Percentiles rank a stretch among this genome's conserved stretches.
phyloP scores from a whole-genome alignment of 495 filamentous ascomycete species.

The Penicillium crystallinum region DNA sequence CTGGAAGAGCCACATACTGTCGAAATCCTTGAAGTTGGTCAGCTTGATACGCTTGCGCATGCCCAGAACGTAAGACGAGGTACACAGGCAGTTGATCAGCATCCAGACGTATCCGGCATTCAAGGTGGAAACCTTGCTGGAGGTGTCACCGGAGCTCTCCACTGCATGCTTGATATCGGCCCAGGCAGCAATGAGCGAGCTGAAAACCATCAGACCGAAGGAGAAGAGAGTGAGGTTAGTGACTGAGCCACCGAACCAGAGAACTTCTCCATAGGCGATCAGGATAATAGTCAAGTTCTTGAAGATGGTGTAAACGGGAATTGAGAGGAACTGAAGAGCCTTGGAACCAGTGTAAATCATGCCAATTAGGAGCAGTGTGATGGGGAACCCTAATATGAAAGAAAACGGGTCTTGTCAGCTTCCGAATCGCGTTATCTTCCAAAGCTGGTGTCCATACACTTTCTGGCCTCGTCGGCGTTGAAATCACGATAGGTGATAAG shows the following conservation, averaged over 20 bases:
- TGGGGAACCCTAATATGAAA: constrained; percentile 75
- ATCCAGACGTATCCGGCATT: constrained; percentile 99
- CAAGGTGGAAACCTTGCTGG: constrained; percentile 74
- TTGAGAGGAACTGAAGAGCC: constrained; percentile 92
- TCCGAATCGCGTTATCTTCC: background rate
- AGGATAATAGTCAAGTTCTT: constrained; percentile 99
- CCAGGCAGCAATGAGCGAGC: constrained; percentile 93
- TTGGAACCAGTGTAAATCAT: constrained; percentile 99
- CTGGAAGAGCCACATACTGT: constrained; percentile 62
- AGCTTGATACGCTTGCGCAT: constrained; percentile 99
- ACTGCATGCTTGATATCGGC: constrained; percentile 92
- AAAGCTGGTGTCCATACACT: constrained; percentile 56
- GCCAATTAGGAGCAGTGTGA: constrained; percentile 92
- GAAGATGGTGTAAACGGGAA: constrained; percentile 99
- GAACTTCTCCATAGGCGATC: constrained; percentile 96
- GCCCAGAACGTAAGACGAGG: constrained; percentile 78
- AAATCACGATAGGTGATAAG: constrained; percentile 89
- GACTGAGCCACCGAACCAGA: constrained; percentile 98
- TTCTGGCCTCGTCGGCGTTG: constrained; percentile 81
- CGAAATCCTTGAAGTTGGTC: constrained; percentile 99
- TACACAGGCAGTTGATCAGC: constrained; percentile 95
- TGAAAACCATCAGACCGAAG: constrained; percentile 96
- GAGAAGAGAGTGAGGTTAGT: constrained; percentile 84
- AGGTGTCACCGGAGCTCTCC: constrained; percentile 54
- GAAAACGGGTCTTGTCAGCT: constrained; percentile 17